Conservation (phyloP, 495 filamentous ascomycete genomes). For the Talaromyces liani region DNA sequence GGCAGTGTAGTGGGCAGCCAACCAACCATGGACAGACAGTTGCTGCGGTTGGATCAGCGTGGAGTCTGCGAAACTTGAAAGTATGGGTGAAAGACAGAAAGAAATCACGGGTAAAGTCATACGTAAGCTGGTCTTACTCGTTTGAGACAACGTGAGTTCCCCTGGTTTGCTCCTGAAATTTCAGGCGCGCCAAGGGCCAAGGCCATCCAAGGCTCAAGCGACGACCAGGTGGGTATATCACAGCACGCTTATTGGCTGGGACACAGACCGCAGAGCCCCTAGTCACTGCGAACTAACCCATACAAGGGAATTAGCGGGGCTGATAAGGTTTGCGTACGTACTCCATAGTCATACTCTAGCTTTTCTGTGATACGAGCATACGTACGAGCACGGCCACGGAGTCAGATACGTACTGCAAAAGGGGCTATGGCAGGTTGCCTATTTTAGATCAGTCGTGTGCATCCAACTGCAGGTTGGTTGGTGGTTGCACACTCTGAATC, state of each 20-base stretch:
- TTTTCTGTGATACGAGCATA: not conserved
- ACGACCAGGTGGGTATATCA: not conserved
- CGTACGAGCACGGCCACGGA: too few relatives aligned
- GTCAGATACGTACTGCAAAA: not conserved
- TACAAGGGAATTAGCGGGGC: not conserved
- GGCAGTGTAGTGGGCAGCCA: not conserved
- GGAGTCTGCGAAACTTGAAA: not conserved
- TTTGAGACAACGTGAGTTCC: not conserved
- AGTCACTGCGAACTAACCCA: not conserved
- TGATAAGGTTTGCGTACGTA: not conserved
- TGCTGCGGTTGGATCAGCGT: not conserved
- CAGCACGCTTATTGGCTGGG: not conserved
- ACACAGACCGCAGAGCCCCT: not conserved
- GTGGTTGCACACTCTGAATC: too few relatives aligned
- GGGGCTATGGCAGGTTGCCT: not conserved
- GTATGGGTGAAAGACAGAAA: not conserved
- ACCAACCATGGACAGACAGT: not conserved
- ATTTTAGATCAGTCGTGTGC: not conserved
- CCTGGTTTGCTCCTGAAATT: not conserved
- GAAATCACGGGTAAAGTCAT: not conserved
- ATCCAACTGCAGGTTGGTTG: too few relatives aligned
- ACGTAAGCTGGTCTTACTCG: not conserved
- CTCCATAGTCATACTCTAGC: not conserved
- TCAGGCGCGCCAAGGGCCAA: not conserved
- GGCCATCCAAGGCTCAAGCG: not conserved